phyloP scores from a whole-genome alignment of 805 yeast species.

The Phaffomyces opuntiae region DNA sequence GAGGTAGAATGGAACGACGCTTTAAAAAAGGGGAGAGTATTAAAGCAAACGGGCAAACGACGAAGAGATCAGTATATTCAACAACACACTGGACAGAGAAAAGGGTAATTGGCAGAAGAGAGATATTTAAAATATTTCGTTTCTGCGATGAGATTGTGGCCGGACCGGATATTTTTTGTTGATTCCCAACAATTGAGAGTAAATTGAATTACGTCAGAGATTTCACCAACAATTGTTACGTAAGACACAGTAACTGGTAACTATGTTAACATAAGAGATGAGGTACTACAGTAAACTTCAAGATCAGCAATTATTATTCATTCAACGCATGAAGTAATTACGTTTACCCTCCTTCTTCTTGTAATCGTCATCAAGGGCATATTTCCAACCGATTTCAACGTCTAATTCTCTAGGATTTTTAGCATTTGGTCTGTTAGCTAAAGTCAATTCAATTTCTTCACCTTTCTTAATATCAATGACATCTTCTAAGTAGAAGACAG shows the following conservation, averaged over 20 bases:
- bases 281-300: neutral
- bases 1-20: neutral
- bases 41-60: neutral
- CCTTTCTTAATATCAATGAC: slow-evolving; percentile 72
- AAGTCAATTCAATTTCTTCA: slow-evolving; percentile 63
- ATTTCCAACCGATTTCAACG: slow-evolving; percentile 52
- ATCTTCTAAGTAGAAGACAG: slow-evolving; percentile 83
- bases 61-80: too few relatives aligned
- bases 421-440: slow-evolving; percentile 71
- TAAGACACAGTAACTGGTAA: neutral
- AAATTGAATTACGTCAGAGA: slow-evolving; percentile 2
- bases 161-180: slow-evolving; percentile 5
- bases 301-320: neutral
- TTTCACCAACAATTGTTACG: too few relatives aligned
- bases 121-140: too few relatives aligned
- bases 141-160: slow-evolving; percentile 1
- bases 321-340: slow-evolving; percentile 64
- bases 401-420: slow-evolving; percentile 87
- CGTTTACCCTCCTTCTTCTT: slow-evolving; percentile 55
- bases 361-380: slow-evolving; percentile 37
- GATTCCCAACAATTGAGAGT: slow-evolving; percentile 8
- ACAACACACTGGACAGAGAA: too few relatives aligned
- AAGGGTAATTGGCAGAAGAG: too few relatives aligned
- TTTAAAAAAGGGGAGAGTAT: neutral
- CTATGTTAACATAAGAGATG: too few relatives aligned